Base-by-base conservation (phyloP, 1,284 basidiomycete species). In the Apiotrichum brassicae region DNA sequence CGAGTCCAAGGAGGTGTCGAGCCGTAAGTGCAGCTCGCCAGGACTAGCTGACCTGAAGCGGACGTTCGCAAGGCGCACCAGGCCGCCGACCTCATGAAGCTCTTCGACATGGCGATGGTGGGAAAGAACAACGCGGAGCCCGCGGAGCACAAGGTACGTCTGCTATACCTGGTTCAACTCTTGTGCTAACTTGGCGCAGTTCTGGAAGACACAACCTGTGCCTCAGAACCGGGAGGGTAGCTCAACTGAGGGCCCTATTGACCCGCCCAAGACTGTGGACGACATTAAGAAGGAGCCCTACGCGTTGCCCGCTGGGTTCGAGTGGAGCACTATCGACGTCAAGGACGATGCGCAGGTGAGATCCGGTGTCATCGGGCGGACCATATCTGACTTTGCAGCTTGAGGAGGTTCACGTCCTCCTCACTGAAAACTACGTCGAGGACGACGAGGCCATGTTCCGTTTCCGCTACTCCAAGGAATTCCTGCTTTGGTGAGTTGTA, bases 171-270 rank as follows among this genome's bases (percentile, higher is more conserved):
- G 39, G 20, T 7, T 24, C 11, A 5, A 4, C 11, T 23, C 3
- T n/a, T 1, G 4, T 11, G 34, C 54, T 57, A 39, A 45, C 42
- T n/a, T n/a, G n/a, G 6, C 1, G 1, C 51, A 92, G 89, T 97
- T 97, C 75, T 97, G 92, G 92, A 82, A 78, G 37, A 95, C 92
- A 4, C 92, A 97, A 72, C 95, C 95, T 3, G 95, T 99, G 8
- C 86, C 87, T 39, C 90, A 95, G 35, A 48, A 41, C 26, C 13
- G n/a, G 12, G 36, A 41, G 35, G 79, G 76, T 30, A 76, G 78
- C 20, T 57, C 78, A 19, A 81, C 82, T 46, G 92, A 97, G 71
- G 94, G 95, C 1, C 85, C 82, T 44, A 95, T 99, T 54, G 91
- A 98, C 61, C 80, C 85, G 14, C 83, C 85, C 11, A 85, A 84